These are phyloP conservation scores for Rhynchosporium secalis DNA, from an alignment of 2,329 filamentous ascomycete genomes.

Conservation along the genomic window DNA sequence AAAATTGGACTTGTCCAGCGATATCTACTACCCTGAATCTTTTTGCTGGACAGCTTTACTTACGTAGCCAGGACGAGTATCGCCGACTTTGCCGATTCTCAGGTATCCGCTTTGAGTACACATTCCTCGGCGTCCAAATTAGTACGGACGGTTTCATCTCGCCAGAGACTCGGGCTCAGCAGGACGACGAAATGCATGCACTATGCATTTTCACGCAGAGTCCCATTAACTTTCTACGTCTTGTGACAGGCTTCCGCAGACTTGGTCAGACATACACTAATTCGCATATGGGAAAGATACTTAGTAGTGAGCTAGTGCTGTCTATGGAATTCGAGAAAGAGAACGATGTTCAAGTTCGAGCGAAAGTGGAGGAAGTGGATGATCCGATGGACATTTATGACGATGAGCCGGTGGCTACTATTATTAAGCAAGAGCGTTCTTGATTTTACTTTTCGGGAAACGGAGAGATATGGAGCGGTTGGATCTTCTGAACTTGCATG, in stretches of 20 bases:
- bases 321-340: slow-evolving; percentile 9
- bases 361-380: slow-evolving; percentile 8
- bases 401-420: neutral
- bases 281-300: slow-evolving; percentile 48
- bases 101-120: slow-evolving; percentile 45
- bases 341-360: neutral
- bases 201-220: slow-evolving; percentile 41
- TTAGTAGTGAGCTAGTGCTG: slow-evolving; percentile 41
- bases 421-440: slow-evolving; percentile 13
- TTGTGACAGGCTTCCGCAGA: slow-evolving; percentile 40
- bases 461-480: neutral
- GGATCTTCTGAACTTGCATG: neutral
- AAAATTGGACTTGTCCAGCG: slow-evolving; percentile 27
- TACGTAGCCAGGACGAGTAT: slow-evolving; percentile 57
- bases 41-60: slow-evolving; percentile 68
- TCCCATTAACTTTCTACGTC: slow-evolving; percentile 45
- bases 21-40: slow-evolving; percentile 55
- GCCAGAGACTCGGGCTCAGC: slow-evolving; percentile 14
- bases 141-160: slow-evolving; percentile 41
- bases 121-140: slow-evolving; percentile 24
- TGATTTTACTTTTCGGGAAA: neutral
- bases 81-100: slow-evolving; percentile 50
- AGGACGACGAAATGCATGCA: slow-evolving; percentile 11
- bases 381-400: slow-evolving; percentile 22
- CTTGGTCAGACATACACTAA: slow-evolving; percentile 44